phyloP scores from a whole-genome alignment of 2,329 filamentous ascomycete species.

The Colletotrichum lentis region DNA sequence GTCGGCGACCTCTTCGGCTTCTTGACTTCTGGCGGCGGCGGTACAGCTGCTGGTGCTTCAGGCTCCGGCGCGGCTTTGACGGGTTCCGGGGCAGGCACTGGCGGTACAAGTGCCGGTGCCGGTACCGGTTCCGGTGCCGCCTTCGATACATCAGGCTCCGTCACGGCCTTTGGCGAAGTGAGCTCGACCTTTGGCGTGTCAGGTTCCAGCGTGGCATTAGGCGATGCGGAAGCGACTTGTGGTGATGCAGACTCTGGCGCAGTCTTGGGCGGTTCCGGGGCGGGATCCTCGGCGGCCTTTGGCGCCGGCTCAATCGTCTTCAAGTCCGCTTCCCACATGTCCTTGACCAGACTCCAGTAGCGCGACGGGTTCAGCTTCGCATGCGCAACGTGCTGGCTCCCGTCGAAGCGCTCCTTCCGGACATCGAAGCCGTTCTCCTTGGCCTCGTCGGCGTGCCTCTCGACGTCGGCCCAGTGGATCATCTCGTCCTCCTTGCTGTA shows the following conservation, averaged over 20 bases:
- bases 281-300: neutral
- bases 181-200: neutral
- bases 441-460: conserved; percentile 57
- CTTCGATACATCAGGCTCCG: neutral
- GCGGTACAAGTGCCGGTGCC: neutral
- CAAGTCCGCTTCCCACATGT: conserved; percentile 54
- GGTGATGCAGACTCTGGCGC: neutral
- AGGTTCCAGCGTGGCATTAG: neutral
- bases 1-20: conserved; percentile 26
- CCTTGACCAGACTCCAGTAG: conserved; percentile 60
- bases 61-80: neutral
- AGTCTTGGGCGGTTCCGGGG: neutral
- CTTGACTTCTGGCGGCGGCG: neutral
- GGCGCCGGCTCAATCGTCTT: conserved; percentile 1
- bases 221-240: neutral
- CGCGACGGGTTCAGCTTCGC: conserved; percentile 54
- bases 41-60: neutral
- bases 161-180: neutral
- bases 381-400: conserved; percentile 61
- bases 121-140: neutral
- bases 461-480: conserved; percentile 57
- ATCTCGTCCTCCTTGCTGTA: conserved; percentile 60
- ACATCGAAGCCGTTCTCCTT: conserved; percentile 51
- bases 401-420: conserved; percentile 55
- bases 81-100: neutral